A percentile compares a stretch with the other conserved stretches of the same genome.
phyloP scores from a whole-genome alignment of 2,329 filamentous ascomycete species.

The Ascosphaera aggregata region DNA sequence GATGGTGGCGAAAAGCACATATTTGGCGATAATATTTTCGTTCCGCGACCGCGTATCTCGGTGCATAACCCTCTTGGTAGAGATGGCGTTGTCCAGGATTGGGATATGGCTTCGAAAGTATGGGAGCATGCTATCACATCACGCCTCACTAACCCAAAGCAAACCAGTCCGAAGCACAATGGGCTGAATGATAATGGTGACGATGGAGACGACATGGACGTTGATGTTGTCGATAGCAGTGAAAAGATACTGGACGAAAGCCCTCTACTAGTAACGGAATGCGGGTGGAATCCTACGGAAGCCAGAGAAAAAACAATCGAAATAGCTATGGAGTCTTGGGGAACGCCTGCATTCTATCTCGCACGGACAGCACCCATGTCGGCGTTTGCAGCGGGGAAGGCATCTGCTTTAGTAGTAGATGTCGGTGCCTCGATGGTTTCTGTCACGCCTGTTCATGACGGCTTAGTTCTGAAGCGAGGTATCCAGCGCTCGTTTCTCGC shows the following conservation, averaged over 20 bases:
- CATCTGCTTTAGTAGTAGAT: constrained; percentile 79
- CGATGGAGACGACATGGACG: constrained; percentile 37
- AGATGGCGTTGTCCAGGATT: constrained; percentile 84
- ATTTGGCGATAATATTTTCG: constrained; percentile 80
- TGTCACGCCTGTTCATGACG: constrained; percentile 80
- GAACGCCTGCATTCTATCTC: constrained; percentile 82
- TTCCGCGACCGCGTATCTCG: constrained; percentile 52
- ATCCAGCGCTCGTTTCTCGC: constrained; percentile 67
- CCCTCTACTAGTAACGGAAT: constrained; percentile 81
- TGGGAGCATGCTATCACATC: constrained; percentile 90
- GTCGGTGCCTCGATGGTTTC: constrained; percentile 74
- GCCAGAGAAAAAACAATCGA: constrained; percentile 85
- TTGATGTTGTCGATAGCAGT: constrained; percentile 32
- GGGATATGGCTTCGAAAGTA: constrained; percentile 70
- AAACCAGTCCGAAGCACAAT: constrained; percentile 47
- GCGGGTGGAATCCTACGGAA: constrained; percentile 76
- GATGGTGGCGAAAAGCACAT: constrained; percentile 33
- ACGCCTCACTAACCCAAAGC: constrained; percentile 55
- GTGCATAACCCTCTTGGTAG: constrained; percentile 79
- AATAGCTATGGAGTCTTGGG: constrained; percentile 94
- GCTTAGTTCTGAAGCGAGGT: constrained; percentile 78
- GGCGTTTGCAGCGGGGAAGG: constrained; percentile 81
- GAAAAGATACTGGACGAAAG: constrained; percentile 72
- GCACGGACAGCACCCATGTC: constrained; percentile 73
- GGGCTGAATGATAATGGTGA: constrained; percentile 49